Evolutionary conservation across 2,329 filamentous ascomycete genomes (phyloP).

Genomic region (Fusarium tricinctum): DNA sequence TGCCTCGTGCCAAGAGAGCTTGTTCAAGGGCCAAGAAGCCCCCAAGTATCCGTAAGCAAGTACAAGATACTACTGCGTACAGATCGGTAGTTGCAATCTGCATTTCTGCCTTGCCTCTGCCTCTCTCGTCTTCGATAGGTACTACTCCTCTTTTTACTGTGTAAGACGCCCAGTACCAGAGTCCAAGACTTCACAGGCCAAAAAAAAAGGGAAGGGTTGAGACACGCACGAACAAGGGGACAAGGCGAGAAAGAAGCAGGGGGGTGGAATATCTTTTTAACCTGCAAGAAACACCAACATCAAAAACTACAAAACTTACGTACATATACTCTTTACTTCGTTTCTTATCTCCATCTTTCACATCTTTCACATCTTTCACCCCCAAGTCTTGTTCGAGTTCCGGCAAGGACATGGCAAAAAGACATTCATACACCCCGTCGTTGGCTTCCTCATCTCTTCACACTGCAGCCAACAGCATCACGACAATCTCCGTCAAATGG

Average conservation of each 20-base stretch:
- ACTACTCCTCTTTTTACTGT: not conserved
- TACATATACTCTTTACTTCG: not conserved
- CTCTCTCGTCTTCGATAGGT: not conserved
- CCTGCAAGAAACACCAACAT: not conserved
- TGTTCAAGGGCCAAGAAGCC: slow-evolving; percentile 19
- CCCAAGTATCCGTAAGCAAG: slow-evolving; percentile 9
- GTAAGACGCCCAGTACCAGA: not conserved
- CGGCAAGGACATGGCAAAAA: slow-evolving; percentile 15
- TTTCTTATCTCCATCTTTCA: not conserved
- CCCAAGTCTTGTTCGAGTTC: not conserved
- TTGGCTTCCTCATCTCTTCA: slow-evolving; percentile 18
- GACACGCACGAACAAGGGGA: not conserved
- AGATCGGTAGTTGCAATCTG: slow-evolving; percentile 22
- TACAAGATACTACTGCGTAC: not conserved
- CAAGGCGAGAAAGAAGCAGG: not conserved
- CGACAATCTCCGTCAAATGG: slow-evolving; percentile 45
- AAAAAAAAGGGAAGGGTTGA: not conserved
- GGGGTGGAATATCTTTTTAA: not conserved
- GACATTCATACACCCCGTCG: not conserved
- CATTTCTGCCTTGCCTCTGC: not conserved
- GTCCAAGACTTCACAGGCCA: not conserved
- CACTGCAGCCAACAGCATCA: slow-evolving; percentile 11
- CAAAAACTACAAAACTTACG: not conserved
- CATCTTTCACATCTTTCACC: not conserved
- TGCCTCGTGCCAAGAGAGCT: slow-evolving; percentile 33